These are phyloP conservation scores for Trichoderma cornu-damae DNA, from an alignment of 2,329 filamentous ascomycete genomes.

Conservation along the genomic window DNA sequence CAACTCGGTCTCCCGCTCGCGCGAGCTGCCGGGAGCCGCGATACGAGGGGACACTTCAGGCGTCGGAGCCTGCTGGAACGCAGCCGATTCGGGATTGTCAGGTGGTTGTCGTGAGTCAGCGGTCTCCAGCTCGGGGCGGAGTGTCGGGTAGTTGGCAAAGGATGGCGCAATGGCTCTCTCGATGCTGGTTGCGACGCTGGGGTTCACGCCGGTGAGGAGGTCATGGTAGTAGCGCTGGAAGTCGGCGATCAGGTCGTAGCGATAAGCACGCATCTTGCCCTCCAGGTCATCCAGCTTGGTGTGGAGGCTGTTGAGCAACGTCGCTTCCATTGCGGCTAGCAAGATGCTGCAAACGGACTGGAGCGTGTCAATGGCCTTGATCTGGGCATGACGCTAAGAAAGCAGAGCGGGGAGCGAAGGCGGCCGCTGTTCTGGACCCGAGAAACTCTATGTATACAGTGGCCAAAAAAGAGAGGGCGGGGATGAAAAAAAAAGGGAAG, in stretches of 20 bases:
- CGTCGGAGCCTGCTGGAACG: constrained; percentile 30
- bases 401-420: constrained; percentile 17
- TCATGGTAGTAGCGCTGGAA: constrained; percentile 51
- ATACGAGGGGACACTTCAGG: constrained; percentile 21
- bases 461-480: constrained; percentile 3
- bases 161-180: constrained; percentile 43
- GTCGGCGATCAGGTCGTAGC: constrained; percentile 51
- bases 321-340: constrained; percentile 39
- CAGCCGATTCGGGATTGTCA: constrained; percentile 27
- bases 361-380: constrained; percentile 29
- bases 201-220: constrained; percentile 45
- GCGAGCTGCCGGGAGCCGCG: constrained; percentile 38
- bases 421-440: constrained; percentile 13
- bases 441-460: constrained; percentile 17
- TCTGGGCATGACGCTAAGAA: constrained; percentile 34
- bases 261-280: constrained; percentile 51
- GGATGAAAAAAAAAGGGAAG: too few species aligned
- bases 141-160: constrained; percentile 42
- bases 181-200: constrained; percentile 43
- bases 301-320: constrained; percentile 48
- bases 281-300: constrained; percentile 53
- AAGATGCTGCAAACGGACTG: constrained; percentile 29
- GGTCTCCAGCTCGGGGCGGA: constrained; percentile 36
- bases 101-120: constrained; percentile 34
- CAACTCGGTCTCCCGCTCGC: constrained; percentile 53